Base-by-base conservation (phyloP, 352 stramenopile genomes). In the Pythium aristosporum region DNA sequence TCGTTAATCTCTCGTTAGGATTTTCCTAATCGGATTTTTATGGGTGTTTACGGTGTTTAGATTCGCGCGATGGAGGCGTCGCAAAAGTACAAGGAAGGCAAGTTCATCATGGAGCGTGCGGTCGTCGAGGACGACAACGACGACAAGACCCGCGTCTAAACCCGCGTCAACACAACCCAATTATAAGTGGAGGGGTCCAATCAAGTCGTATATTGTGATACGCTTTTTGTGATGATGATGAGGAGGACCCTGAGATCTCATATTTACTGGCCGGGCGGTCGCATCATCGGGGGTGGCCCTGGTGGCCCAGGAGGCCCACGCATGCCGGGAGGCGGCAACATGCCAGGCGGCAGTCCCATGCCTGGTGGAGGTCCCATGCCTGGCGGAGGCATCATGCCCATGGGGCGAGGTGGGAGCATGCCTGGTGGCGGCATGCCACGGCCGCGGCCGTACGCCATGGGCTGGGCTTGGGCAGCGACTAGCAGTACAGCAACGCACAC, bases 21-120 rank as follows among this genome's bases (percentile, higher is more conserved):
- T 52, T 25, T 43, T 32, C 44, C 30, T 65, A 28, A 30, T 20
- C 18, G 12, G 15, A 21, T 16, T 57, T 51, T 34, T 30, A 30
- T 30, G 25, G 25, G 0, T 30, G 5, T 42, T 60, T 49, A 67
- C 28, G 39, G 25, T 37, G 0, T 43, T 32, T 64, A 92, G 85
- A 63, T 93, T 61, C 88, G 87, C 47, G 85, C 85, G 28, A 91
- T 90, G 80, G 85, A 93, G 73, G 49, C 53, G 42, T 87, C 85
- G 49, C 85, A 93, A 70, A 88, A 88, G 68, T 93, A 93, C 82
- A 93, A 91, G 61, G 85, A 93, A 74, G 85, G 82, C 64, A 90
- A 88, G 67, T 93, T 87, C 57, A 91, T 91, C 59, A 85, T 93
- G 73, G 85, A 93, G 67, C 70, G 81, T 21, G 79, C 80, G 34